Evolutionary conservation across 1,284 basidiomycete genomes (phyloP).

Genomic region (Afroboletus lepidellus): DNA sequence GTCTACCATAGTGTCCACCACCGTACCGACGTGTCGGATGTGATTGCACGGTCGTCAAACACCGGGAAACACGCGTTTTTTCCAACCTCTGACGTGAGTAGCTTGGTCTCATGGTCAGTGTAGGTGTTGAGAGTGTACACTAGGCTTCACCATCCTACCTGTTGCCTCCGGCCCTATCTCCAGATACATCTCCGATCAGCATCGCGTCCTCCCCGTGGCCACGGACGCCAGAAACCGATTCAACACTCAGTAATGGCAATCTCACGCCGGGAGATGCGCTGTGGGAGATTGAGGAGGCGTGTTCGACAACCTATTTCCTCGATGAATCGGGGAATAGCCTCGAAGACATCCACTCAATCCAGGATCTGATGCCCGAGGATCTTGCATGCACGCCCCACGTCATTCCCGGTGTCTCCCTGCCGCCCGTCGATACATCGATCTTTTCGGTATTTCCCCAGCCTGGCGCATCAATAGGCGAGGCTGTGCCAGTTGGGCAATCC

Average conservation of each 20-base stretch:
- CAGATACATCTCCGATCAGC: slow-evolving; percentile 28
- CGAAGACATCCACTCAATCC: slow-evolving; percentile 14
- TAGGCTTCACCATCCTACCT: slow-evolving; percentile 5
- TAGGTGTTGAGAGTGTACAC: not conserved
- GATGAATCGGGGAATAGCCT: slow-evolving; percentile 23
- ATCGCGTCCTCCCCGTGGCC: slow-evolving; percentile 23
- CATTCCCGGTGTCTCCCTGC: not conserved
- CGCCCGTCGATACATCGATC: not conserved
- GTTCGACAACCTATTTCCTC: slow-evolving; percentile 4
- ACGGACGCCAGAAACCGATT: slow-evolving; percentile 16
- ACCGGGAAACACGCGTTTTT: not conserved
- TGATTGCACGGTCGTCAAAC: not conserved
- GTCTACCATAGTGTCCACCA: not conserved
- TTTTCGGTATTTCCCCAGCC: not conserved
- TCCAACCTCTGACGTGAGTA: slow-evolving; percentile 12
- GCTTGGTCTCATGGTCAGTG: not conserved
- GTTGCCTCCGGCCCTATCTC: slow-evolving; percentile 25
- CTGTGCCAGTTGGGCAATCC: not conserved
- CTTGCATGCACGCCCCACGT: slow-evolving; percentile 18
- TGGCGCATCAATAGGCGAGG: not conserved
- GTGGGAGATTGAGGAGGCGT: slow-evolving; percentile 4
- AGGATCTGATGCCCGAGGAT: slow-evolving; percentile 21
- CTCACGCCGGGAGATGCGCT: not conserved
- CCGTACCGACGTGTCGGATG: not conserved
- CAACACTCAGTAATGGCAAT: not conserved